Evolutionary conservation across 225 moss, liverwort and hornwort genomes (phyloP).

Genomic region (Neckera pumila): DNA sequence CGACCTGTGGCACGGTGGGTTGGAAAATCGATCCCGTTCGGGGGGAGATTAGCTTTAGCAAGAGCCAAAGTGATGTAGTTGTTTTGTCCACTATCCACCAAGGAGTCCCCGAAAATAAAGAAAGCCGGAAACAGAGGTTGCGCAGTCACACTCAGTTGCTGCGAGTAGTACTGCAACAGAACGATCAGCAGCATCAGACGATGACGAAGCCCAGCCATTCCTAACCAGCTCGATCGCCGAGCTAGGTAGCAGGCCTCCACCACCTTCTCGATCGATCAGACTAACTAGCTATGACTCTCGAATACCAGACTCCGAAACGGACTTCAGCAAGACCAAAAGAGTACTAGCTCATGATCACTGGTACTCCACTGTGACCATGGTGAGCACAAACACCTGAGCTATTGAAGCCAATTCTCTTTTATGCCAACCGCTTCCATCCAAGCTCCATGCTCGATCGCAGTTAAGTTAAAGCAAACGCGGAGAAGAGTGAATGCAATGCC

Average conservation of each 20-base stretch:
- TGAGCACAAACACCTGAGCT: too few relatives aligned
- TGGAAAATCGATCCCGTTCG: constrained; percentile 73
- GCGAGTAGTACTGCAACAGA: neutral
- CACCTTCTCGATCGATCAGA: neutral
- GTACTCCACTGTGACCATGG: neutral
- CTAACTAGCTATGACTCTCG: neutral
- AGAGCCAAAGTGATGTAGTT: constrained; percentile 54
- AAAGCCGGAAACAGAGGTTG: constrained; percentile 24
- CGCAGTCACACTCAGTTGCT: neutral
- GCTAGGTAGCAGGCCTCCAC: neutral
- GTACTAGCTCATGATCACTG: too few relatives aligned
- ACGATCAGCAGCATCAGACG: neutral
- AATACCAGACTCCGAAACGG: neutral
- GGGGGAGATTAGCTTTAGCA: constrained; percentile 58
- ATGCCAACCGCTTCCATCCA: neutral
- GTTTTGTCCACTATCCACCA: constrained; percentile 79
- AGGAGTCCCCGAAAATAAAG: constrained; percentile 74
- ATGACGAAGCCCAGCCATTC: neutral
- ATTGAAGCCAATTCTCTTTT: neutral
- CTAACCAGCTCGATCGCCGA: neutral
- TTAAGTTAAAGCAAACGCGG: neutral
- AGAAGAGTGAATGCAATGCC: neutral
- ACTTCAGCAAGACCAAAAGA: neutral
- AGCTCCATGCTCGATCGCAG: too few relatives aligned
- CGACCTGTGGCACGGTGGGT: constrained; percentile 50